Evolutionary conservation across 1,284 basidiomycete species (phyloP).

Genomic region (Sporisorium graminicola): DNA sequence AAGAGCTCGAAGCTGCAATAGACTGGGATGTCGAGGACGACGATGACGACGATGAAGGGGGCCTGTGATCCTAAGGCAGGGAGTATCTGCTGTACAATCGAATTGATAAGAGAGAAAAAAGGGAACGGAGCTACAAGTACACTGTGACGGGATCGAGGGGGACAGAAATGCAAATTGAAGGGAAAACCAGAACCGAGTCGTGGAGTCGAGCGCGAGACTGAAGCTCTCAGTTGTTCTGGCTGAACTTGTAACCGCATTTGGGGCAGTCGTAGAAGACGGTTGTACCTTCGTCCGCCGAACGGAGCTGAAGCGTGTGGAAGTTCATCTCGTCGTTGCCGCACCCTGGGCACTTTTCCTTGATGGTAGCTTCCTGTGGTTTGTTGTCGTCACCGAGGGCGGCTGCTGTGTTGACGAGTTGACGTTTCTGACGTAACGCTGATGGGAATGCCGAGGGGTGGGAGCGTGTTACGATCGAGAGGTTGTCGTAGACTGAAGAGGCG

Average conservation of each 20-base stretch:
- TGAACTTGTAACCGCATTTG: constrained; percentile 69
- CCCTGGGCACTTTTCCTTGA: constrained; percentile 89
- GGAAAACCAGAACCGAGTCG: too few species aligned
- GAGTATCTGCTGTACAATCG: constrained; percentile 14
- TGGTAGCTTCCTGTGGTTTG: constrained; percentile 73
- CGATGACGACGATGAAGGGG: constrained; percentile 32
- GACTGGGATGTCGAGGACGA: constrained; percentile 59
- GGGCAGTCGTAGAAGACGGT: constrained; percentile 70
- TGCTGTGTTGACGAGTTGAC: constrained; percentile 80
- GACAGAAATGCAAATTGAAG: constrained; percentile 12
- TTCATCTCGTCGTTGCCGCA: constrained; percentile 76
- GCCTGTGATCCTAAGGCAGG: constrained; percentile 11
- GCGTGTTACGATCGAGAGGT: constrained; percentile 87
- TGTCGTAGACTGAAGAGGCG: constrained; percentile 83
- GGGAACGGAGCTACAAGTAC: constrained; percentile 27
- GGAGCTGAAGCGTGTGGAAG: constrained; percentile 71
- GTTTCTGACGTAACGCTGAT: constrained; percentile 84
- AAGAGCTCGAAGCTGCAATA: constrained; percentile 50
- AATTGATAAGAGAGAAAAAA: constrained; percentile 3
- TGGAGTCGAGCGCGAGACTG: not conserved
- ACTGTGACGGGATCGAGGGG: constrained; percentile 21
- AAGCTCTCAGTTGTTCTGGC: constrained; percentile 56
- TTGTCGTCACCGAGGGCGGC: constrained; percentile 34
- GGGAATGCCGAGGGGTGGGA: constrained; percentile 96
- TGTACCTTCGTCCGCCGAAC: constrained; percentile 71